Base-by-base conservation (phyloP, 805 yeast genomes). In the Nematodospora valgi region DNA sequence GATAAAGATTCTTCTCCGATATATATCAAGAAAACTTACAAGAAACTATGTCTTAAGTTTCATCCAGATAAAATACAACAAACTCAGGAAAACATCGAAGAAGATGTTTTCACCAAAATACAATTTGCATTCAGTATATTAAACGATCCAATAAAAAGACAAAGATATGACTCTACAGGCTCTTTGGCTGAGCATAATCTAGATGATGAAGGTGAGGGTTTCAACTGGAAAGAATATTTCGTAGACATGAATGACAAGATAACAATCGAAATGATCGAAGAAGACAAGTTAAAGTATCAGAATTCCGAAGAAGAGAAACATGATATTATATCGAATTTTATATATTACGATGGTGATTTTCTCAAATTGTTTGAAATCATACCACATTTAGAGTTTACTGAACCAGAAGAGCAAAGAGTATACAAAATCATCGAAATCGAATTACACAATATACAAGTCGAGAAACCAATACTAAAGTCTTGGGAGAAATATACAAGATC, bases 101-200 rank as follows among this genome's bases (percentile, higher is more conserved):
- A 32, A 10, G 40, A 42, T 5, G 10, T 31, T 4, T 87, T 88
- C 55, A 83, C 86, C 33, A 61, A 74, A 45, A 70, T 87, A 13
- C 89, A 86, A 52, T 80, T 85, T 48, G 81, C 95, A 14, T 86
- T 84, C 54, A 65, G 80, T 27, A 69, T 87, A 0, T 61, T 87
- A 17, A 66, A 76, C 18, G 93, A 87, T 49, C 62, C 70, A 0
- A 54, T 57, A 23, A 71, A 74, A 43, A 64, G 86, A 19, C 64
- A 63, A 28, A 56, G 73, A 14, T 87, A 76, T 51, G 95, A 87
- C 48, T 51, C 56, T n/a, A 82, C 91, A 0, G 95, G 95, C 1
- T 68, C 77, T 2, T 51, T 80, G 20, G 72, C 67, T 6, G 78
- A 72, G 2, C 52, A 49, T 26, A 56, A 33, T 26, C 46, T 29